Percentiles rank a stretch among this genome's conserved stretches.
These are phyloP conservation scores for Heliosperma pusillum DNA, from an alignment of 148 eudicot species.

Conservation along the genomic window DNA sequence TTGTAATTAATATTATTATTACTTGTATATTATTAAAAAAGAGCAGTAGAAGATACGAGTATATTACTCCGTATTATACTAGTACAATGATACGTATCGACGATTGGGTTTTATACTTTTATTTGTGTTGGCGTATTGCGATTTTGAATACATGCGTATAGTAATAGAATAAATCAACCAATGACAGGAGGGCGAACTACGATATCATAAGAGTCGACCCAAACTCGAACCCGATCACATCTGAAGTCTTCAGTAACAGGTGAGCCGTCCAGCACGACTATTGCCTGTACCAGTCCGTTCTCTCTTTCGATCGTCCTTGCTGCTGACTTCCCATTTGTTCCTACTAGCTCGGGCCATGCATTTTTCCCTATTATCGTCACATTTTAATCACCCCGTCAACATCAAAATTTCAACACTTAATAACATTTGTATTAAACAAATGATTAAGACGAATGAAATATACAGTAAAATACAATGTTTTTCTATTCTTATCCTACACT, in stretches of 20 bases:
- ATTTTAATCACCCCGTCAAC: not conserved
- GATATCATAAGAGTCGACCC: slow-evolving; percentile 13
- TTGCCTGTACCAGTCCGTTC: slow-evolving; percentile 27
- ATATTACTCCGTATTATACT: too few species aligned
- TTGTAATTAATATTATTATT: too few species aligned
- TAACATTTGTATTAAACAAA: too few species aligned
- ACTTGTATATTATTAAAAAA: too few species aligned
- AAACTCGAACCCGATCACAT: slow-evolving; percentile 48
- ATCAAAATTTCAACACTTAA: not conserved
- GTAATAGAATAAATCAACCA: slow-evolving; percentile 22
- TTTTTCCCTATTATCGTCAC: slow-evolving; percentile 29
- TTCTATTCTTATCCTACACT: too few species aligned
- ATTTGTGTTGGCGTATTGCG: too few species aligned
- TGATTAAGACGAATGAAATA: too few species aligned
- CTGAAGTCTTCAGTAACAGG: slow-evolving; percentile 22
- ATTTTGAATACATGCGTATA: too few species aligned
- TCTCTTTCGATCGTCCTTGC: slow-evolving; percentile 25
- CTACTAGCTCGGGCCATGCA: slow-evolving; percentile 44
- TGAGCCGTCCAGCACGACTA: slow-evolving; percentile 27
- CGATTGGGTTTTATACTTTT: not conserved
- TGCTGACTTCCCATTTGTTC: slow-evolving; percentile 26
- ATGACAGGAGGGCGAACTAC: slow-evolving; percentile 28
- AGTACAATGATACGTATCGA: not conserved
- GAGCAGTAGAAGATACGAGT: too few species aligned
- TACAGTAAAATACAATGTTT: too few species aligned